Evolutionary conservation across 306 rosid genomes (phyloP).

Genomic region (Dalbergia oliveri): DNA sequence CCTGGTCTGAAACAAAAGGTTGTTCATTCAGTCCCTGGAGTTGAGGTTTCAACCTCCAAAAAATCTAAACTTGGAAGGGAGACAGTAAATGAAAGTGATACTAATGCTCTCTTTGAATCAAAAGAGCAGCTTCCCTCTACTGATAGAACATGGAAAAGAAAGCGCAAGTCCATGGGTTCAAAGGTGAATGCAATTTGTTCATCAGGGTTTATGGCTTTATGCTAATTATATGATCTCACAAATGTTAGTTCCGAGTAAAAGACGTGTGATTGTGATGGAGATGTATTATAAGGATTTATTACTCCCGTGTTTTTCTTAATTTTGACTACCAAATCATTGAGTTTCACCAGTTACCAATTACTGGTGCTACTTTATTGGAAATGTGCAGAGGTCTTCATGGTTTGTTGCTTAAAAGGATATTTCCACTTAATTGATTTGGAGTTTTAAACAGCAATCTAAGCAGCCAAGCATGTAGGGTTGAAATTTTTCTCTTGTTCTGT

Average conservation of each 20-base stretch:
- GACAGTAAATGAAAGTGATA: conserved; percentile 36
- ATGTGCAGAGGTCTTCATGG: not conserved
- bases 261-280: conserved; percentile 5
- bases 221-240: not conserved
- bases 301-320: not conserved
- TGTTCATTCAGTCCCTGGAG: conserved; percentile 49
- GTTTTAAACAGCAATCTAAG: not conserved
- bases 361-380: conserved; percentile 2
- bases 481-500: not conserved
- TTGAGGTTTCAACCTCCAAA: conserved; percentile 58
- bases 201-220: not conserved
- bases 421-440: not conserved
- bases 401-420: not conserved
- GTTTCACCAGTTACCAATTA: not conserved
- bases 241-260: conserved; percentile 1
- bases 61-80: conserved; percentile 75
- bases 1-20: conserved; percentile 50
- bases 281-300: not conserved
- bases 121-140: conserved; percentile 57
- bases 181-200: conserved; percentile 52
- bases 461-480: not conserved
- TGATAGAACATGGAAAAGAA: conserved; percentile 64
- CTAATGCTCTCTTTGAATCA: conserved; percentile 54
- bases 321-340: conserved; percentile 13
- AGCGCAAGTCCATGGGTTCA: conserved; percentile 59